Evolutionary conservation across 2,329 filamentous ascomycete species (phyloP), one percentile per base, ranked within the genome.

Genomic region (Aphanocladium album): DNA sequence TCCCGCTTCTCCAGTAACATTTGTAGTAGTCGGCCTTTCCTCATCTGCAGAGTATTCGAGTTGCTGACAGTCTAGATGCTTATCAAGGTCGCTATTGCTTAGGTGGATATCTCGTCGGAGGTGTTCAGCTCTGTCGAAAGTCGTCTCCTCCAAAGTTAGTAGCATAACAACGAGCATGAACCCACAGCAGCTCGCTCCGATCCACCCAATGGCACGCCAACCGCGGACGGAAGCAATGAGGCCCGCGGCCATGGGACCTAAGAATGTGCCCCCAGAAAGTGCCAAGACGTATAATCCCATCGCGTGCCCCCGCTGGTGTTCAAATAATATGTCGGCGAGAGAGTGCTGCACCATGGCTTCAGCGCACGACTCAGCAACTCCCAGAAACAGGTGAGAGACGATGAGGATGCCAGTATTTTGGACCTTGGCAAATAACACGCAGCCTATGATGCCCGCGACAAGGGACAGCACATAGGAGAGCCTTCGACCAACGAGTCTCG

Each of bases 291-390:
- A 85, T 27, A 84, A 67, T 60, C 82, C 82, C 6, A 84, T 72
- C 1, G 81, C 79, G 1, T 76, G 75, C 45, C 82, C 82, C 47
- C 81, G 77, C 62, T 82, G 80, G 65, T 85, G 82, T 70, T 83
- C 79, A 63, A 81, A 84, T 73, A 82, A 84, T 33, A 84, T 75
- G 64, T 84, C 82, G 8, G 82, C 79, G 30, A 85, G 72, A 1
- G 80, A 83, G n/a, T 83, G 70, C 66, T 85, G 82, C 7, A 81
- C 82, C 33, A 80, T 77, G 0, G 82, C 82, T 68, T 85, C 82
- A 2, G 80, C 81, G 46, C 80, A 80, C 9, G 80, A 77, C 68
- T 84, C 81, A 5, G 82, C 83, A 2, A 81, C 81, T 17, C 82
- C 82, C 2, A 84, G 80, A 59, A 84, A 84, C 2, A 84, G 73